These are phyloP conservation scores for Silybum marianum DNA, from an alignment of 129 eudicot species.

Conservation along the genomic window DNA sequence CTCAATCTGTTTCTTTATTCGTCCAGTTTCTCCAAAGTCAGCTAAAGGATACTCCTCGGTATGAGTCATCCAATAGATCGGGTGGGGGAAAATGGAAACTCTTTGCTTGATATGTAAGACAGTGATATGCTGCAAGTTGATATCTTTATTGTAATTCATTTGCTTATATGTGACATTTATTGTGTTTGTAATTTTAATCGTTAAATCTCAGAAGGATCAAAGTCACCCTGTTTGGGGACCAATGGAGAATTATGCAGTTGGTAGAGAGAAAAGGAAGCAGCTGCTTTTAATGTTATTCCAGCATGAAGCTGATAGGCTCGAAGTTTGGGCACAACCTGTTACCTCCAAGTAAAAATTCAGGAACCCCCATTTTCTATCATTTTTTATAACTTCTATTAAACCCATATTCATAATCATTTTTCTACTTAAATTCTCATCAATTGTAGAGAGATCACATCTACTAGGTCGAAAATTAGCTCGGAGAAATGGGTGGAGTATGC, in stretches of 20 bases:
- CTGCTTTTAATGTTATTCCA: slow-evolving; percentile 92
- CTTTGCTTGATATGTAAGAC: slow-evolving; percentile 56
- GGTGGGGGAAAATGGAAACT: slow-evolving; percentile 58
- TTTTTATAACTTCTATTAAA: background rate
- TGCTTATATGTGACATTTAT: slow-evolving; percentile 11
- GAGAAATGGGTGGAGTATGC: slow-evolving; percentile 90
- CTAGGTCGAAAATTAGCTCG: slow-evolving; percentile 65
- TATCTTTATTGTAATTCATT: background rate
- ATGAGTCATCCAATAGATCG: slow-evolving; percentile 51
- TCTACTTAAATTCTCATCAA: slow-evolving; percentile 6
- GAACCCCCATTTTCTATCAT: slow-evolving; percentile 1
- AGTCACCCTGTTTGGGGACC: slow-evolving; percentile 94
- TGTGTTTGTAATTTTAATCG: slow-evolving; percentile 6
- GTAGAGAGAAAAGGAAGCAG: slow-evolving; percentile 91
- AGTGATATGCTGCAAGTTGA: background rate
- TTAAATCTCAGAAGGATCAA: slow-evolving; percentile 60
- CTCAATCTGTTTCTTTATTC: slow-evolving; percentile 79
- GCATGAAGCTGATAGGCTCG: slow-evolving; percentile 96
- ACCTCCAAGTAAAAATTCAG: slow-evolving; percentile 65
- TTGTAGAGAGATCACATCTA: slow-evolving; percentile 59
- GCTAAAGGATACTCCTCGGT: slow-evolving; percentile 41
- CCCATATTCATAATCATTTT: slow-evolving; percentile 1
- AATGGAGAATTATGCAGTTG: slow-evolving; percentile 73
- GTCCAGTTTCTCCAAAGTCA: slow-evolving; percentile 75
- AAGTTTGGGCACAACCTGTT: slow-evolving; percentile 97